phyloP scores from a whole-genome alignment of 139 green algal genomes.

The Chlorella vulgaris region DNA sequence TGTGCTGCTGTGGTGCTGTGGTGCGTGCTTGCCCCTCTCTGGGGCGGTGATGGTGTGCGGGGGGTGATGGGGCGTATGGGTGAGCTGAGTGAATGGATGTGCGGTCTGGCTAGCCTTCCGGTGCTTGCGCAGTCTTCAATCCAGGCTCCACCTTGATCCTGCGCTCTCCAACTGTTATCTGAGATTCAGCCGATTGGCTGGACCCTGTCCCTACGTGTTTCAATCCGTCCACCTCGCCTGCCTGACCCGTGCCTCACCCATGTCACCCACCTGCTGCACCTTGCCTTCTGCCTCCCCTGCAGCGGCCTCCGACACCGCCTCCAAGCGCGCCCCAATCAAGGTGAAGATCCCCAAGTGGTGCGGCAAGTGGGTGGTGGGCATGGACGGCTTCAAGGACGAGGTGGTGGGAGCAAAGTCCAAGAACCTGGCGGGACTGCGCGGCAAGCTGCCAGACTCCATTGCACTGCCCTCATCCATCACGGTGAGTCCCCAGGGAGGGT shows the following conservation, averaged over 20 bases:
- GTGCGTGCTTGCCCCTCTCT: too few relatives aligned
- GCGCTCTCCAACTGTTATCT: too few relatives aligned
- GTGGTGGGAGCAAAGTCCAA: slow-evolving; percentile 96
- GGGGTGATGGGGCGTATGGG: neutral
- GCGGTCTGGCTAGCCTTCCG: neutral
- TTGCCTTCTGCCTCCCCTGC: neutral
- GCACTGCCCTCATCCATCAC: slow-evolving; percentile 88
- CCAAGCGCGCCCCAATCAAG: neutral
- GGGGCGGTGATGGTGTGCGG: neutral
- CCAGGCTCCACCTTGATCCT: too few relatives aligned
- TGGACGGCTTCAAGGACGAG: slow-evolving; percentile 85
- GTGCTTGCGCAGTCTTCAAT: too few relatives aligned
- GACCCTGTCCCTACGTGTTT: too few relatives aligned
- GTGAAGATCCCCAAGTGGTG: slow-evolving; percentile 44
- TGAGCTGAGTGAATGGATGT: too few relatives aligned
- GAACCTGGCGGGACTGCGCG: slow-evolving; percentile 90
- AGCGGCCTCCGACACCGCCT: neutral
- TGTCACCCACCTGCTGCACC: too few relatives aligned
- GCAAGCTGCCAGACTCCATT: slow-evolving; percentile 88
- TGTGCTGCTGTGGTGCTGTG: neutral
- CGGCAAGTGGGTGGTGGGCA: slow-evolving; percentile 88
- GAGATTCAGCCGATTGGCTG: too few relatives aligned
- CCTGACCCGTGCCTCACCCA: too few relatives aligned
- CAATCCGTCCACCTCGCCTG: too few relatives aligned
- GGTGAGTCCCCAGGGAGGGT: neutral